phyloP scores from a whole-genome alignment of 2,329 filamentous ascomycete species.

The Cladosporium cucumerinum region DNA sequence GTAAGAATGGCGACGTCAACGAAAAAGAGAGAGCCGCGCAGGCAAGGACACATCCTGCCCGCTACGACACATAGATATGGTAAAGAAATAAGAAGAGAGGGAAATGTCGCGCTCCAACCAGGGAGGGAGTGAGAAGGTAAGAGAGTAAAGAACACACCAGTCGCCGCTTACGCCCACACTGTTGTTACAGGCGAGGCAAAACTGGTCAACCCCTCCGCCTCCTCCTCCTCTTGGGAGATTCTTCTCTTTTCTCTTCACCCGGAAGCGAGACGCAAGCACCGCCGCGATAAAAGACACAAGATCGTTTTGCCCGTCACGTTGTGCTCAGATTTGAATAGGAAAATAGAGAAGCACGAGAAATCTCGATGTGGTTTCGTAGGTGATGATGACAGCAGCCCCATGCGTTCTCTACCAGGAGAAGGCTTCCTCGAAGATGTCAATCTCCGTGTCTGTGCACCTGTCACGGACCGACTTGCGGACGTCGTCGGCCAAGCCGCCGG shows the following conservation, averaged over 20 bases:
- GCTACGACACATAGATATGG: not conserved
- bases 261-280: not conserved
- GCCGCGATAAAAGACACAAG: not conserved
- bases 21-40: not conserved
- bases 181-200: slow-evolving; percentile 6
- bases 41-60: not conserved
- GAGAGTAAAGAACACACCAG: not conserved
- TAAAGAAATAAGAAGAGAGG: not conserved
- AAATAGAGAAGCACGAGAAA: not conserved
- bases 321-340: not conserved
- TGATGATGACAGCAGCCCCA: not conserved
- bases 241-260: not conserved
- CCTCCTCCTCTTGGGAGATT: not conserved
- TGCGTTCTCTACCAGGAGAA: slow-evolving; percentile 57
- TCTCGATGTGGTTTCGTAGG: not conserved
- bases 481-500: slow-evolving; percentile 70
- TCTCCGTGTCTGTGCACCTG: slow-evolving; percentile 61
- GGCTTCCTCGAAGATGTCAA: slow-evolving; percentile 77
- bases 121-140: not conserved
- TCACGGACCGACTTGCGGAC: slow-evolving; percentile 65
- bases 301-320: slow-evolving; percentile 12
- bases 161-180: slow-evolving; percentile 4
- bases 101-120: not conserved
- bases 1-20: not conserved
- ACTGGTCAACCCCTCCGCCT: not conserved